Conservation (phyloP, 2,329 filamentous ascomycete genomes). For the Verticillium albo-atrum region DNA sequence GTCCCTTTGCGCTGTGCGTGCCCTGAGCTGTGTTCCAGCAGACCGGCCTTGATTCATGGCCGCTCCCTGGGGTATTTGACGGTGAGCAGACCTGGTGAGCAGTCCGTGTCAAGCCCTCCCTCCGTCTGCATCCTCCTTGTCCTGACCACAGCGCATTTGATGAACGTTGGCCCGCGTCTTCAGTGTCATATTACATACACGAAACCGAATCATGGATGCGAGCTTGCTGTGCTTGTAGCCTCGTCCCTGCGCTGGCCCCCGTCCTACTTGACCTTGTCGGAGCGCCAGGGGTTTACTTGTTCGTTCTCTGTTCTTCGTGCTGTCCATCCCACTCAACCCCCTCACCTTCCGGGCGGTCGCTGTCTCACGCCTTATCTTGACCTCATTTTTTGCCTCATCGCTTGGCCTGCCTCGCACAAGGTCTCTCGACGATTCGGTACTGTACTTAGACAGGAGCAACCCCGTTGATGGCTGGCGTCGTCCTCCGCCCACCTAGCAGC, state of each 20-base stretch:
- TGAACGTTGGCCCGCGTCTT: not conserved
- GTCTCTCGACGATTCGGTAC: not conserved
- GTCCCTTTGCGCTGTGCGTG: not conserved
- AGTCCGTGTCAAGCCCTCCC: no score
- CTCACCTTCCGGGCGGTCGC: no score
- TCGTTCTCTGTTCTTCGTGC: not conserved
- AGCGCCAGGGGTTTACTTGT: not conserved
- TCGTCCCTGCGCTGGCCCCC: not conserved
- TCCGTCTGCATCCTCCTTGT: not conserved
- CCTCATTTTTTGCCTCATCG: not conserved
- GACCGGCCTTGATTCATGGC: not conserved
- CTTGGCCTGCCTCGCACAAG: not conserved
- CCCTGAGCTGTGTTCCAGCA: no score
- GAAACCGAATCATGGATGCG: not conserved
- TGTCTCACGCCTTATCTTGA: not conserved
- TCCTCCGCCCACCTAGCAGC: not conserved
- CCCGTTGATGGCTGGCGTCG: conserved; percentile 1
- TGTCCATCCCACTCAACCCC: not conserved
- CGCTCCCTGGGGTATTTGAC: not conserved
- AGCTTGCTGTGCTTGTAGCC: not conserved
- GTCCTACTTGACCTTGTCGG: not conserved
- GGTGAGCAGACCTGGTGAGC: not conserved
- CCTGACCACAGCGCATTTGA: not conserved
- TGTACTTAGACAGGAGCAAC: not conserved
- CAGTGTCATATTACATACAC: not conserved